These are phyloP conservation scores for Paraphaeosphaeria sporulosa DNA, from an alignment of 2,329 filamentous ascomycete genomes.

Conservation along the genomic window DNA sequence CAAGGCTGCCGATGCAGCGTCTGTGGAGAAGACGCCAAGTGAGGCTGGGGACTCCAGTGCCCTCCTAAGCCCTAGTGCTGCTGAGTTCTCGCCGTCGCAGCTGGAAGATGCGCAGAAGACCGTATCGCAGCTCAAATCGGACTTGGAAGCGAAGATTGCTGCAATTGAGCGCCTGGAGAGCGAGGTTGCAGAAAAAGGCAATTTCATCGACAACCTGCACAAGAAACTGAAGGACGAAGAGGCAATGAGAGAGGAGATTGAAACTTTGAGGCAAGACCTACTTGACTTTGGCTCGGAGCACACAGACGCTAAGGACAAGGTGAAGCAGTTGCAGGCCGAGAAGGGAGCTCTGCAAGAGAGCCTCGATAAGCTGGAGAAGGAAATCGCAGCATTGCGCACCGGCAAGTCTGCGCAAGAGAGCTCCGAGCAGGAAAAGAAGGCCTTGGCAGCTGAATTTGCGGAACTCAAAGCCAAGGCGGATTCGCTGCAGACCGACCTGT, in stretches of 20 bases:
- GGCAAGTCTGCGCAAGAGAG: constrained; percentile 56
- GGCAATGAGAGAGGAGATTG: constrained; percentile 83
- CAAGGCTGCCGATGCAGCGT: constrained; percentile 50
- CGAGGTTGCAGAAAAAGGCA: constrained; percentile 64
- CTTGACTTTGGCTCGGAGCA: constrained; percentile 82
- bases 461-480: constrained; percentile 74
- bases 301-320: constrained; percentile 79
- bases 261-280: constrained; percentile 80
- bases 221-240: constrained; percentile 78
- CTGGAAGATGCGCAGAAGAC: constrained; percentile 40
- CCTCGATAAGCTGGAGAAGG: constrained; percentile 73
- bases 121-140: constrained; percentile 40
- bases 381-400: constrained; percentile 66
- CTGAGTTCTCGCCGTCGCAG: constrained; percentile 53
- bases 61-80: constrained; percentile 42
- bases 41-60: constrained; percentile 49
- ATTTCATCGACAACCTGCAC: constrained; percentile 74
- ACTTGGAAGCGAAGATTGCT: constrained; percentile 45
- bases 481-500: constrained; percentile 80
- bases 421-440: constrained; percentile 61
- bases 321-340: constrained; percentile 73
- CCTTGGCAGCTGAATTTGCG: constrained; percentile 71
- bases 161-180: constrained; percentile 41
- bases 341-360: constrained; percentile 70
- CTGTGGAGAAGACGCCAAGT: constrained; percentile 46